Conservation (phyloP, 192 early-diverging fungal species). For the Linnemannia zychae region DNA sequence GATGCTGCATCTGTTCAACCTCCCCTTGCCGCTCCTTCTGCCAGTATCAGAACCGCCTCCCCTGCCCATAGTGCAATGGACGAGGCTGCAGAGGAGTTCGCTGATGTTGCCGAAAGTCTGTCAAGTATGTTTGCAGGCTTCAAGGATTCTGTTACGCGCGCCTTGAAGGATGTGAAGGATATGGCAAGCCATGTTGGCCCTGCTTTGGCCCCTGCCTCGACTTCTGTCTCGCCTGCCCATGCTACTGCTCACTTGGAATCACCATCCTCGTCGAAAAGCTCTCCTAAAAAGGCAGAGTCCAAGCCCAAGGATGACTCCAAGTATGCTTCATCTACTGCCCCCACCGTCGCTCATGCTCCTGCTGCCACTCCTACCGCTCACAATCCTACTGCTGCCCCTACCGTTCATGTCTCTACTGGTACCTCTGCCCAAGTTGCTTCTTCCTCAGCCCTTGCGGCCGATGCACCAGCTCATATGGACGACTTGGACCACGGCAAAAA, state of each 20-base stretch:
- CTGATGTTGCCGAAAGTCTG: constrained; percentile 24
- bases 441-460: neutral
- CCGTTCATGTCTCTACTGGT: neutral
- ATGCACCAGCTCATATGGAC: neutral
- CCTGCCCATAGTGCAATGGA: neutral
- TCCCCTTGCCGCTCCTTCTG: neutral
- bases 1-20: neutral
- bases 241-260: neutral
- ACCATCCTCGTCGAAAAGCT: neutral
- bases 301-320: neutral
- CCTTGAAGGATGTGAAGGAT: constrained; percentile 13
- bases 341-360: too few relatives aligned
- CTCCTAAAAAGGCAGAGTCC: neutral
- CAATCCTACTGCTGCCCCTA: neutral
- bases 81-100: neutral
- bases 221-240: neutral
- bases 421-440: too few relatives aligned
- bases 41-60: neutral
- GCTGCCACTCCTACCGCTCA: neutral
- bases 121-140: constrained; percentile 12
- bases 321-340: neutral
- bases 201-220: neutral
- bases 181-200: constrained; percentile 6
- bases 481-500: neutral
- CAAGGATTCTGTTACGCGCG: constrained; percentile 3